These are phyloP conservation scores for Thalassiosira delicatula DNA, from an alignment of 352 stramenopile genomes.

Conservation along the genomic window DNA sequence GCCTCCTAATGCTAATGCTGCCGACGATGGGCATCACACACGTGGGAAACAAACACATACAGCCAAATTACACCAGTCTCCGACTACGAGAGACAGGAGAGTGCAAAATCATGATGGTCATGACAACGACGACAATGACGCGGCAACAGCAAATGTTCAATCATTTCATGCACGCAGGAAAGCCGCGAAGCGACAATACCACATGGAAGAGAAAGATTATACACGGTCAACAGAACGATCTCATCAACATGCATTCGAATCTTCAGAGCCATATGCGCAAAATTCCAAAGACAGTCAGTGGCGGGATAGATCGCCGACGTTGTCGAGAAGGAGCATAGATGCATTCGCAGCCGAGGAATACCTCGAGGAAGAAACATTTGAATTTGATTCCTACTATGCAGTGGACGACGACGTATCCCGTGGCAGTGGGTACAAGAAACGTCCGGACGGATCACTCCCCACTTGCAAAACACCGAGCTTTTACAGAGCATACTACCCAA, in stretches of 20 bases:
- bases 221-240: conserved; percentile 12
- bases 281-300: conserved; percentile 13
- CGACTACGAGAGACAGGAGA: too few species aligned
- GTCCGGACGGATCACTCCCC: background rate
- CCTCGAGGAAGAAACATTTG: background rate
- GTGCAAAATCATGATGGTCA: too few species aligned
- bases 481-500: conserved; percentile 58
- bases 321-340: background rate
- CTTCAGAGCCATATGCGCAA: conserved; percentile 10
- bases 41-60: too few species aligned
- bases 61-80: too few species aligned
- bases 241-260: conserved; percentile 6
- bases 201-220: background rate
- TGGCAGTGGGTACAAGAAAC: conserved; percentile 16
- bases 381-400: conserved; percentile 17
- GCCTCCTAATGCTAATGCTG: too few species aligned
- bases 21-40: too few species aligned
- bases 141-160: background rate
- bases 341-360: conserved; percentile 15
- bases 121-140: conserved; percentile 4
- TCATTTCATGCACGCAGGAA: background rate
- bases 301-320: too few species aligned
- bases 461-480: conserved; percentile 57
- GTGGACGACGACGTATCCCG: conserved; percentile 13
- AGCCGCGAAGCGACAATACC: background rate